Base-by-base conservation (phyloP, 2,329 filamentous ascomycete genomes). In the Colletotrichum melonis region DNA sequence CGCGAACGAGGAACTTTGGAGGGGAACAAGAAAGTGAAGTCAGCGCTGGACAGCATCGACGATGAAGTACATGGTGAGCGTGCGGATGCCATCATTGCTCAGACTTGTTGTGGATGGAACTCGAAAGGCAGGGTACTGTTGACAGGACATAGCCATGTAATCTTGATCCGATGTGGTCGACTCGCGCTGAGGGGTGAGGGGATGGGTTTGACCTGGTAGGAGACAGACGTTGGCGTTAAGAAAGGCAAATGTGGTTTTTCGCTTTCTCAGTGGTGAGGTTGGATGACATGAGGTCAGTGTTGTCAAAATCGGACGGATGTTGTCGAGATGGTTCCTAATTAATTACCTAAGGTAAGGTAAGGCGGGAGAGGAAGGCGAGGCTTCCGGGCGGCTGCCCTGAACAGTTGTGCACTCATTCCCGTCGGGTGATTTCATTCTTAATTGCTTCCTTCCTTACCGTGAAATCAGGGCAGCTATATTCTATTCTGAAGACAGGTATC, bases 1-100 rank as follows among this genome's bases (percentile, higher is more conserved):
- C 52, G 52, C 58, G 38, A n/a, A 55, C 57, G 64, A 12, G 57
- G 46, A 35, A 67, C 46, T 35, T 57, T 38, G 57, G 52, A 35
- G 26, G 52, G n/a, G 16, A 5, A 9, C 49, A 54, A 24, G 49
- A 60, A 26, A 49, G 38, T 42, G 58, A 63, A 32, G 24, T 69
- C 52, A 28, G 24, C 60, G n/a, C 56, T 24, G 30, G 42, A 49
- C 28, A 14, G 14, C 55, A 59, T 67, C 56, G 55, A 35, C n/a
- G 46, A 70, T 67, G 68, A 58, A 28, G n/a, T 24, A 26, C 22
- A 28, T 38, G 24, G 22, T 42, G 16, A 32, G 30, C 35, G 28
- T 22, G 38, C 16, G 56, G 6, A 54, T 46, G 46, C n/a, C 12
- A 46, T 26, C 12, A 46, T 54, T 63, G 42, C 38, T 49, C 8